These are phyloP conservation scores for Schizochytrium sp. DNA, from an alignment of 108 stramenopile genomes.

Conservation along the genomic window DNA sequence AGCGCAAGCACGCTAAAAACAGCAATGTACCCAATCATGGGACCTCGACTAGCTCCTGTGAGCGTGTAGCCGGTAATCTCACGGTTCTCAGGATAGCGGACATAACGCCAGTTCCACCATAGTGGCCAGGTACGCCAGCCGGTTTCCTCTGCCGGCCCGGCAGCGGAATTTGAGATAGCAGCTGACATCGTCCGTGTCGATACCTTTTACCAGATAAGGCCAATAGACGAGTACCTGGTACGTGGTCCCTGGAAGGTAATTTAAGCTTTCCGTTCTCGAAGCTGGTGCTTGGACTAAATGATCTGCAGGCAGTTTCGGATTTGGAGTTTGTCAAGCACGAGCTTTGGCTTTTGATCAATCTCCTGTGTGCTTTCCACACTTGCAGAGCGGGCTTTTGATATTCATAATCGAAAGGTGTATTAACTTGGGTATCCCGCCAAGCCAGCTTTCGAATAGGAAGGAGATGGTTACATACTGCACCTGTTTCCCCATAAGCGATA, in stretches of 20 bases:
- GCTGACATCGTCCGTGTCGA: not conserved
- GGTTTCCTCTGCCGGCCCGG: not conserved
- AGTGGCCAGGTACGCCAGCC: slow-evolving; percentile 34
- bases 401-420: too few relatives aligned
- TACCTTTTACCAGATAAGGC: not conserved
- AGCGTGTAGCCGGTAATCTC: slow-evolving; percentile 48
- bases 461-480: too few relatives aligned
- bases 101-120: slow-evolving; percentile 28
- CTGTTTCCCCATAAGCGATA: too few relatives aligned
- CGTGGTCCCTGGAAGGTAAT: too few relatives aligned
- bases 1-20: slow-evolving; percentile 38
- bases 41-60: not conserved
- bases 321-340: not conserved
- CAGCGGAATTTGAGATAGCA: not conserved
- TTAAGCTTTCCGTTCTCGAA: too few relatives aligned
- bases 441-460: too few relatives aligned
- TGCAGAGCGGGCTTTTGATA: too few relatives aligned
- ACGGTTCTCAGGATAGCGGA: not conserved
- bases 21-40: not conserved
- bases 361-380: not conserved
- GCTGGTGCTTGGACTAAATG: too few relatives aligned
- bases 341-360: not conserved
- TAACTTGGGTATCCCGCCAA: too few relatives aligned
- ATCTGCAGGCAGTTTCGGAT: too few relatives aligned
- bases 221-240: too few relatives aligned